phyloP scores from a whole-genome alignment of 805 yeast genomes.

The Martiniozyma abietophila region DNA sequence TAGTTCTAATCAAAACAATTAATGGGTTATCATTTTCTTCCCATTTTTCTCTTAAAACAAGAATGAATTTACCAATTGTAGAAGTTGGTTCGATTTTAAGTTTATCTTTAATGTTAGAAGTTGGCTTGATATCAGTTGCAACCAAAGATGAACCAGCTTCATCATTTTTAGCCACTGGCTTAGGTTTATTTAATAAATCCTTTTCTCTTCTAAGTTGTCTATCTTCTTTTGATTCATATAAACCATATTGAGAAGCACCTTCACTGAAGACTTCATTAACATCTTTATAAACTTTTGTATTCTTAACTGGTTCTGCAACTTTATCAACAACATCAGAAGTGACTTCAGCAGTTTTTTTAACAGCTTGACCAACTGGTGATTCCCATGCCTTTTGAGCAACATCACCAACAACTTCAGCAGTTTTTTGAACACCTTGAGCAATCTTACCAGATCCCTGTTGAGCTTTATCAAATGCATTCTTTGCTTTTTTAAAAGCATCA shows the following conservation, averaged over 20 bases:
- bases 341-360: slow-evolving; percentile 73
- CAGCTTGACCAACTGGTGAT: slow-evolving; percentile 80
- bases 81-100: slow-evolving; percentile 58
- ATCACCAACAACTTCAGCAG: slow-evolving; percentile 89
- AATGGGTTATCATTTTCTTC: slow-evolving; percentile 94
- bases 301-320: slow-evolving; percentile 76
- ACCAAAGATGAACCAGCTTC: slow-evolving; percentile 78
- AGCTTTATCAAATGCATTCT: slow-evolving; percentile 84
- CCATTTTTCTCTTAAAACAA: slow-evolving; percentile 61
- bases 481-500: slow-evolving; percentile 86
- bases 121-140: slow-evolving; percentile 69
- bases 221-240: slow-evolving; percentile 76
- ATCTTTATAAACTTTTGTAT: slow-evolving; percentile 83
- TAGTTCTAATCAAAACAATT: slow-evolving; percentile 68
- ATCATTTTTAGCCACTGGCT: slow-evolving; percentile 66
- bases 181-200: slow-evolving; percentile 46
- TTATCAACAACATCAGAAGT: slow-evolving; percentile 84
- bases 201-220: slow-evolving; percentile 65
- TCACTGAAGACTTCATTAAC: slow-evolving; percentile 84
- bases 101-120: slow-evolving; percentile 42
- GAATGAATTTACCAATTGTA: slow-evolving; percentile 54
- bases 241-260: slow-evolving; percentile 89
- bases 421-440: slow-evolving; percentile 69
- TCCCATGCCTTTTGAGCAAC: slow-evolving; percentile 95
- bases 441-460: slow-evolving; percentile 55